A percentile compares a stretch with the other conserved stretches of the same genome.
phyloP scores from a whole-genome alignment of 305 asterid species.

The Solanum hybrid region DNA sequence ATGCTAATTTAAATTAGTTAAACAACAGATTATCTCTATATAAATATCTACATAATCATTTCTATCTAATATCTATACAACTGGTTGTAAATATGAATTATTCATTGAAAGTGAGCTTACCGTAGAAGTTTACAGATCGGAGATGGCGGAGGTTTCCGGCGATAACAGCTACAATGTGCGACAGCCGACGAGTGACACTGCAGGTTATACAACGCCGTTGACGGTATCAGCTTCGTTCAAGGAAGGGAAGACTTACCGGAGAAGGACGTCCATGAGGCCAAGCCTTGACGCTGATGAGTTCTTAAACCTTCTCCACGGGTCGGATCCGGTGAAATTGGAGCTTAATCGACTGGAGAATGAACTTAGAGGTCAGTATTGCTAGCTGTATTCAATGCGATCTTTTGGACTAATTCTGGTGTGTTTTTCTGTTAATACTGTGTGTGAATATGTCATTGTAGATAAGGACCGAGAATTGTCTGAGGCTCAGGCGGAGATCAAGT shows the following conservation, averaged over 20 bases:
- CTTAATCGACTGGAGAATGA: constrained; percentile 97
- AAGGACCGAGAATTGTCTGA: constrained; percentile 91
- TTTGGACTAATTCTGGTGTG: neutral
- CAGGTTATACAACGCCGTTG: constrained; percentile 28
- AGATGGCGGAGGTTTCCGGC: constrained; percentile 74
- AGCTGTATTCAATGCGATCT: constrained; percentile 48
- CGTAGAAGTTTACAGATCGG: constrained; percentile 44
- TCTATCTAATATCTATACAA: too few relatives aligned
- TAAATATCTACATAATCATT: neutral
- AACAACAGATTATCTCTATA: neutral
- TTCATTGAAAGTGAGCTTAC: neutral
- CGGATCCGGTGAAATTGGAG: constrained; percentile 99
- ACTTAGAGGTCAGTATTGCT: constrained; percentile 70
- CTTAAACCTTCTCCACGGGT: constrained; percentile 83
- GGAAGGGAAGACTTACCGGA: constrained; percentile 49
- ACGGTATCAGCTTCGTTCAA: constrained; percentile 62
- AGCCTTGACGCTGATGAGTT: constrained; percentile 91
- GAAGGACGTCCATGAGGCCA: constrained; percentile 74
- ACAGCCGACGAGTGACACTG: constrained; percentile 9
- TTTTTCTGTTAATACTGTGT: neutral
- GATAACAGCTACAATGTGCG: constrained; percentile 58
- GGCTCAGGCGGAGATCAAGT: constrained; percentile 89
- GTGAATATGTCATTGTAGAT: constrained; percentile 38
- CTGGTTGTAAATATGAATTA: neutral
- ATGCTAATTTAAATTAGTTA: neutral